Conservation (phyloP, 768 basidiomycete species). For the Mycena floridula region DNA sequence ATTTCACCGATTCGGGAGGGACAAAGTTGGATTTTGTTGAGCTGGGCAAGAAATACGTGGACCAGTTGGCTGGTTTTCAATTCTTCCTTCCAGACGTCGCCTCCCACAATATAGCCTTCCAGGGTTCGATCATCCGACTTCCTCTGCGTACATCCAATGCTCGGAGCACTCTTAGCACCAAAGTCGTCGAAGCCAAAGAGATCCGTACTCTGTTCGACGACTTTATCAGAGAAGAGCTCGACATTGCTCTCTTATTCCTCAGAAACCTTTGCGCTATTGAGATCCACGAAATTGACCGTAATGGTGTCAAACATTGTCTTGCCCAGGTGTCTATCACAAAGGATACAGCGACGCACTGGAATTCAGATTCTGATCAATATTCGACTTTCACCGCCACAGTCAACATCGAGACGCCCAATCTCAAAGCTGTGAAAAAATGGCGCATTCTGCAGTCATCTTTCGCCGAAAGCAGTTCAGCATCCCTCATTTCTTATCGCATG, state of each 20-base stretch:
- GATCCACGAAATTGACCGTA: conserved; percentile 27
- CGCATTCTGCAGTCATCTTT: conserved; percentile 25
- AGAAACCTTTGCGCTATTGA: conserved; percentile 32
- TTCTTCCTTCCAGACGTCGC: conserved; percentile 17
- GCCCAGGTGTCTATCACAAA: conserved; percentile 8
- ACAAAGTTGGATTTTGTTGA: conserved; percentile 21
- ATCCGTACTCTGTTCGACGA: conserved; percentile 33
- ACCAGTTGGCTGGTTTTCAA: conserved; percentile 27
- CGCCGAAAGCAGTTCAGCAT: conserved; percentile 16
- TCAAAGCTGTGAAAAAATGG: conserved; percentile 22
- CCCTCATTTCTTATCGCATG: conserved; percentile 18
- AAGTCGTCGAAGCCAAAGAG: conserved; percentile 22
- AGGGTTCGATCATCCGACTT: conserved; percentile 40
- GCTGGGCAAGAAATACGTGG: conserved; percentile 14
- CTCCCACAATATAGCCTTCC: conserved; percentile 14
- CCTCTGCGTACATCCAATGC: conserved; percentile 29
- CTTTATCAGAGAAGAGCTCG: conserved; percentile 34
- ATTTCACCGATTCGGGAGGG: conserved; percentile 23
- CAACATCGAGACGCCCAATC: conserved; percentile 10
- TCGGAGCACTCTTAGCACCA: conserved; percentile 28
- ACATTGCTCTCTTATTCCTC: conserved; percentile 36
- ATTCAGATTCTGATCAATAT: conserved; percentile 7
- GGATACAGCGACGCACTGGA: conserved; percentile 2
- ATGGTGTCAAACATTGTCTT: conserved; percentile 13
- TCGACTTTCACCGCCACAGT: conserved; percentile 11